Evolutionary conservation across 192 early-diverging fungal species (phyloP), one percentile per base, ranked within the genome.

Genomic region (Thamnidium elegans): DNA sequence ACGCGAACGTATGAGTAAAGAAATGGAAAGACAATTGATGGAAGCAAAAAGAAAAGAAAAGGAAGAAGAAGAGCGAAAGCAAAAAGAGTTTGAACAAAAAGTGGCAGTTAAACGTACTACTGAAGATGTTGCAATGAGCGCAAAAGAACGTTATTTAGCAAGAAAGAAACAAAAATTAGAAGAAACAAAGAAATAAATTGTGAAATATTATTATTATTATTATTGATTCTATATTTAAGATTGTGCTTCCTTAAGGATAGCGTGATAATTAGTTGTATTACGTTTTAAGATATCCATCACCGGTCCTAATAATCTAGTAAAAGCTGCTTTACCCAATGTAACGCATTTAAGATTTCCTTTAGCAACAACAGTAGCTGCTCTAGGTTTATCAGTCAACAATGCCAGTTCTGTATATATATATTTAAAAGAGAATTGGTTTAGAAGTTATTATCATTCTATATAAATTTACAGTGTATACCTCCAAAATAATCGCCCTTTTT

Each of bases 221-320:
- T 34, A 3, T 7, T 55, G 14, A 34, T 34, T 55, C 13, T 8
- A 39, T 23, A 26, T 52, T 30, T 30, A 52, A 23, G 51, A 26
- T 6, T 52, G 3, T 3, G 23, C 51, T 11, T 52, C 19, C 7
- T 58, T 68, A 15, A 78, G 78, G 56, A 84, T 74, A 3, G 75
- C 74, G 58, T 81, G 78, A 73, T 99, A 99, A 77, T 97, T 95
- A 51, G 79, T 86, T 30, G 91, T 89, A 78, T 98, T 95, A 63
- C 96, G 85, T 67, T 95, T 90, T 65, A 98, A 86, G 48, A 98
- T 98, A 68, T 98, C 94, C 47, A 94, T 88, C 45, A 94, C 89
- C 6, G 96, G 96, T 11, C 96, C 96, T 3, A 98, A 81, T 47
- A 98, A 80, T 23, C 96, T 85, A 52, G 91, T 90, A 77, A 98